Evolutionary conservation across 169 alveolate genomes (phyloP).

Genomic region (Perkinsus marinus): DNA sequence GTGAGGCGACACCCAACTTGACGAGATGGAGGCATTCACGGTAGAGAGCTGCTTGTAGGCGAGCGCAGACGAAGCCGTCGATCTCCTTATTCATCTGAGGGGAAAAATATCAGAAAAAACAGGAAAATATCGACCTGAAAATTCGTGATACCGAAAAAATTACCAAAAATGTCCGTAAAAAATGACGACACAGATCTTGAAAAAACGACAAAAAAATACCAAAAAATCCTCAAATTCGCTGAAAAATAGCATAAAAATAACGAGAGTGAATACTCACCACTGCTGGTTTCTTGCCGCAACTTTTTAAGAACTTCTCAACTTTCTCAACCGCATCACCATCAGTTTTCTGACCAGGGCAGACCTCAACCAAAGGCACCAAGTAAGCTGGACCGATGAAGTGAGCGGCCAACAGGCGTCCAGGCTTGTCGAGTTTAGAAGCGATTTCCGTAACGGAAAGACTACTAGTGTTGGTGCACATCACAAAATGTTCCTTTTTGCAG

Average conservation of each 20-base stretch:
- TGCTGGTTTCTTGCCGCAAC: background rate
- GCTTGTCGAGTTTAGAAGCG: background rate
- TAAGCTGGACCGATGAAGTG: conserved; percentile 2
- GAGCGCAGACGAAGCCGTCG: conserved; percentile 1
- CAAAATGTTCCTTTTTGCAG: background rate
- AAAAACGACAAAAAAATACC: no score
- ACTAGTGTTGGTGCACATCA: conserved; percentile 3
- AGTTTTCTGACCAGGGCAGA: background rate
- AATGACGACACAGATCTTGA: no score
- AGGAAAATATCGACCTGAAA: no score
- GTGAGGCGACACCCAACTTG: background rate
- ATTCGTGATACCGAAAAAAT: no score
- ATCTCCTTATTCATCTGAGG: background rate
- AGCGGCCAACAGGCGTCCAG: background rate
- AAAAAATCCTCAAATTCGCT: no score
- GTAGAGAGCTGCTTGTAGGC: background rate
- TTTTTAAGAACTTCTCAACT: background rate
- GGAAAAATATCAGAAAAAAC: no score
- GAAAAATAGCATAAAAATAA: background rate
- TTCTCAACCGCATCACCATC: background rate
- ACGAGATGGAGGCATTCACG: conserved; percentile 2
- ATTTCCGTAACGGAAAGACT: background rate
- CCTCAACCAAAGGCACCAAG: background rate
- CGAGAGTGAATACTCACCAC: background rate
- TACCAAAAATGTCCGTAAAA: no score